These are phyloP conservation scores for Dillenia suffruticosa DNA, from an alignment of 164 flowering plant species.

Conservation along the genomic window DNA sequence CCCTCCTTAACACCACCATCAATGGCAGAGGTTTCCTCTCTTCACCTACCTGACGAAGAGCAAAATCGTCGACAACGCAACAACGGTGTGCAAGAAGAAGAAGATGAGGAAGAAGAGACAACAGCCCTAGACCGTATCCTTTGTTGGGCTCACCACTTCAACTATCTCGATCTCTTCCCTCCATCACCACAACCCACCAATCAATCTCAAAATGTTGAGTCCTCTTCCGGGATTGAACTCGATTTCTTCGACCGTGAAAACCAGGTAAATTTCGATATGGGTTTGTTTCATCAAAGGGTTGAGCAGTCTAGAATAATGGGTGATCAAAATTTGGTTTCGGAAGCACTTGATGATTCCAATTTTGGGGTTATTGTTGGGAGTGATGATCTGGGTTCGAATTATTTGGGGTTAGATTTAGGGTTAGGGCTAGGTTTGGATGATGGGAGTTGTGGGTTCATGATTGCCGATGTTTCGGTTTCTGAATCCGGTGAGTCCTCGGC, in stretches of 20 bases:
- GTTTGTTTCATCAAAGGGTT: slow-evolving; percentile 51
- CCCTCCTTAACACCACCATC: background rate
- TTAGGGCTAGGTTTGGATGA: slow-evolving; percentile 17
- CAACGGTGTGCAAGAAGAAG: background rate
- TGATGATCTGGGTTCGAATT: slow-evolving; percentile 22
- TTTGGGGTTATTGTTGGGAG: slow-evolving; percentile 39
- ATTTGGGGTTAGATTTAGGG: slow-evolving; percentile 34
- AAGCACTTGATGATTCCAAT: slow-evolving; percentile 18
- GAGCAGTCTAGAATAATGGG: slow-evolving; percentile 26
- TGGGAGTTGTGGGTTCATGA: slow-evolving; percentile 30
- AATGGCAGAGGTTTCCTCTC: slow-evolving; percentile 26
- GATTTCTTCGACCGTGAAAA: slow-evolving; percentile 35
- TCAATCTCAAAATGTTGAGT: slow-evolving; percentile 15
- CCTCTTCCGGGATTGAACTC: slow-evolving; percentile 22
- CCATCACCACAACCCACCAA: slow-evolving; percentile 7
- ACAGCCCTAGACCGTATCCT: slow-evolving; percentile 11
- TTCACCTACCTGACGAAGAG: slow-evolving; percentile 14
- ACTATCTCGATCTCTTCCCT: slow-evolving; percentile 12
- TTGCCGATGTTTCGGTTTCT: slow-evolving; percentile 16
- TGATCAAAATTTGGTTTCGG: slow-evolving; percentile 9
- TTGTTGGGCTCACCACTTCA: slow-evolving; percentile 10
- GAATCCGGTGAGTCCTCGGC: slow-evolving; percentile 20
- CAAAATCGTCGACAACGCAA: too few relatives aligned
- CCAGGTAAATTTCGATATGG: slow-evolving; percentile 59
- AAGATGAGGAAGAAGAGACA: slow-evolving; percentile 14